Evolutionary conservation across 441 rosid species (phyloP).

Genomic region (Arabidopsis lyrata): DNA sequence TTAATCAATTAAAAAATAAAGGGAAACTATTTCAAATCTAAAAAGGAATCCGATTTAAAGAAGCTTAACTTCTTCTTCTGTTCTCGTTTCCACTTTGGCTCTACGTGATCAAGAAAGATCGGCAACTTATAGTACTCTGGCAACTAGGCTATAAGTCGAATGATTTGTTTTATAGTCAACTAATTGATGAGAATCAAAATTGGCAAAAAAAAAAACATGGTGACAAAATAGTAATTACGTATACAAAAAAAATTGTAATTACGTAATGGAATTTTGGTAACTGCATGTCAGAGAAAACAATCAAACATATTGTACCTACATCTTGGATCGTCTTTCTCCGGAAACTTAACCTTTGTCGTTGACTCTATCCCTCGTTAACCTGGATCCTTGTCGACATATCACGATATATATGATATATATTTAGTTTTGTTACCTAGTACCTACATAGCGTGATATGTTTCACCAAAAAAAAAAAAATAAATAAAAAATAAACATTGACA

Average conservation of each 20-base stretch:
- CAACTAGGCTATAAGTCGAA: neutral
- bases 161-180: neutral
- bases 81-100: constrained; percentile 40
- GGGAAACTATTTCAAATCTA: constrained; percentile 3
- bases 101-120: constrained; percentile 42
- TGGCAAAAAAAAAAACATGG: neutral
- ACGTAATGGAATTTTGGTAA: neutral
- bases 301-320: neutral
- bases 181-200: neutral
- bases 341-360: neutral
- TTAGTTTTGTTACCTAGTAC: no score
- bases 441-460: no score
- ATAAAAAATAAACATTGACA: no score
- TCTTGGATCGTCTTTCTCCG: neutral
- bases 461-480: no score
- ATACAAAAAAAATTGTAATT: neutral
- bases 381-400: neutral
- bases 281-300: neutral
- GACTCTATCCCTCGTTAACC: neutral
- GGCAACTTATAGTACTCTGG: no score
- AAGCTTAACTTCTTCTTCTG: constrained; percentile 32
- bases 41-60: constrained; percentile 26
- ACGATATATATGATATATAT: no score
- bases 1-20: neutral
- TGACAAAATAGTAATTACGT: neutral